Conservation (phyloP, 768 basidiomycete species). For the Naganishia antarctica region DNA sequence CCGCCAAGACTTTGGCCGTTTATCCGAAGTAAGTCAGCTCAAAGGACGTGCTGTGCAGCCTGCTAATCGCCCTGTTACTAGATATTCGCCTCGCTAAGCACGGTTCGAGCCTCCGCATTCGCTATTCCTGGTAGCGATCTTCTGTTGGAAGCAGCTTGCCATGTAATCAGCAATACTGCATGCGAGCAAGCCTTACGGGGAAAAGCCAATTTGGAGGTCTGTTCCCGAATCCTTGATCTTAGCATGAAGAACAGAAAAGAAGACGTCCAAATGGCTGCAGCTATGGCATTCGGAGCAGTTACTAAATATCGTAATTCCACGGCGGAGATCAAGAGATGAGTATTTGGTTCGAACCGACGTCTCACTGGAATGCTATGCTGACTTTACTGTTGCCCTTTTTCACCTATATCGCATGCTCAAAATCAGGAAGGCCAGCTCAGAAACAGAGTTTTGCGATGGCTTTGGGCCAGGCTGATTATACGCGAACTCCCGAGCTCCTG, state of each 20-base stretch:
- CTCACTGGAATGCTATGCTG: conserved; percentile 19
- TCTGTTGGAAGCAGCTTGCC: conserved; percentile 66
- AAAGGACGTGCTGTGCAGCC: background rate
- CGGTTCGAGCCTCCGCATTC: conserved; percentile 60
- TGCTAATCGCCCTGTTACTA: conserved; percentile 41
- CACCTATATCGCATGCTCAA: conserved; percentile 22
- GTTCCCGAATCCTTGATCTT: conserved; percentile 59
- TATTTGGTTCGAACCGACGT: conserved; percentile 32
- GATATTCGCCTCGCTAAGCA: conserved; percentile 63
- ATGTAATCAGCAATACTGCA: conserved; percentile 63
- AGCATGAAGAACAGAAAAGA: conserved; percentile 64
- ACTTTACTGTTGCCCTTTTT: background rate
- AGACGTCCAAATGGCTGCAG: conserved; percentile 70
- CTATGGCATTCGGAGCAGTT: conserved; percentile 63
- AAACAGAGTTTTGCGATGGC: conserved; percentile 39
- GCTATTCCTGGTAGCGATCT: conserved; percentile 66
- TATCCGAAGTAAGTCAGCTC: conserved; percentile 53
- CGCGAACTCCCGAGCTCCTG: background rate
- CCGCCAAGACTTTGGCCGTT: conserved; percentile 48
- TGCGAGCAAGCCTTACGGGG: conserved; percentile 56
- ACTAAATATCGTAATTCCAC: conserved; percentile 68
- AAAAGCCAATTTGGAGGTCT: conserved; percentile 39
- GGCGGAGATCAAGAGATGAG: conserved; percentile 67
- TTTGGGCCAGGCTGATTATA: conserved; percentile 36
- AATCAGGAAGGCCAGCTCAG: conserved; percentile 30